These are phyloP conservation scores for Phytophthora cactorum DNA, from an alignment of 352 stramenopile genomes.

Conservation along the genomic window DNA sequence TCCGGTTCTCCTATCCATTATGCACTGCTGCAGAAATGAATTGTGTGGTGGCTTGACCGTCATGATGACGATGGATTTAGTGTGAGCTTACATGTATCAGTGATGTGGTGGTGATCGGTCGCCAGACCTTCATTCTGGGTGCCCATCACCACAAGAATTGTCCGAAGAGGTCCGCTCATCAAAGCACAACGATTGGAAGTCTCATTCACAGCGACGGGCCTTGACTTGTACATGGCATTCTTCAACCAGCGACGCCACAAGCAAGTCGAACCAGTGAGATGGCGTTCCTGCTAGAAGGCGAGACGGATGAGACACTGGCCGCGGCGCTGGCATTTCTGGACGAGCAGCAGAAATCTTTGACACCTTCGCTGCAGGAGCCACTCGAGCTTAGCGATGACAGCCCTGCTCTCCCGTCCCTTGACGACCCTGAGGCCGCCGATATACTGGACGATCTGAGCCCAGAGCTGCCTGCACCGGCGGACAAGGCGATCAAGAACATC, in stretches of 20 bases:
- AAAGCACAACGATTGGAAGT: constrained; percentile 9
- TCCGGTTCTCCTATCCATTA: too few species aligned
- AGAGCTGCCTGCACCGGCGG: constrained; percentile 12
- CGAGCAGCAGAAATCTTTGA: constrained; percentile 14
- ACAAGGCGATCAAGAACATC: constrained; percentile 19
- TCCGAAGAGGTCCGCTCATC: constrained; percentile 13
- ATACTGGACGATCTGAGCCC: constrained; percentile 34
- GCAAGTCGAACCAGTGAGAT: constrained; percentile 10
- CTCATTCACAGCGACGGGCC: constrained; percentile 3
- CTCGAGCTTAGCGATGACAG: constrained; percentile 5
- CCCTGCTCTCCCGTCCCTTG: constrained; percentile 15
- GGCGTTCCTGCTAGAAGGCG: constrained; percentile 36
- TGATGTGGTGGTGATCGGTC: too few species aligned
- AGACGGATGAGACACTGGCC: constrained; percentile 33
- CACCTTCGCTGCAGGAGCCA: neutral
- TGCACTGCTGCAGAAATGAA: too few species aligned
- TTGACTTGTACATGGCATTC: constrained; percentile 16
- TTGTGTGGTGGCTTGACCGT: too few species aligned
- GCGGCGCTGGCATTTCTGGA: constrained; percentile 38
- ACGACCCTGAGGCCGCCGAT: constrained; percentile 26
- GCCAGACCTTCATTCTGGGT: constrained; percentile 12
- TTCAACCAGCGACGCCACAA: constrained; percentile 5
- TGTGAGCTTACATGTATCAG: too few species aligned
- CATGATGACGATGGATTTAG: too few species aligned
- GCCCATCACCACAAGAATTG: constrained; percentile 12